Conservation (phyloP, 257 asterid species). For the Solanum etuberosum region DNA sequence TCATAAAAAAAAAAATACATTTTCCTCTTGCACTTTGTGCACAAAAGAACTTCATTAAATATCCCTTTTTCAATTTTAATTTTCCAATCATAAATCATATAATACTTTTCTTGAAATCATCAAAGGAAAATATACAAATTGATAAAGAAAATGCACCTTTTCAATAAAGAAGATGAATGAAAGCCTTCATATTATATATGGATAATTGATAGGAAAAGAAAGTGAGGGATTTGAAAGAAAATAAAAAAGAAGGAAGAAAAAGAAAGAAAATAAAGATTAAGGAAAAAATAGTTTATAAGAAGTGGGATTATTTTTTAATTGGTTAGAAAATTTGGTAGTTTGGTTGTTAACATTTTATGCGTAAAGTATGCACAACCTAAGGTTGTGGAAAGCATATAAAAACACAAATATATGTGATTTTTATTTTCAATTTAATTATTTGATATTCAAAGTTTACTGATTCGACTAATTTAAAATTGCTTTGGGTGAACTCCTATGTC, state of each 20-base stretch:
- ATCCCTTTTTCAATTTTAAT: background rate
- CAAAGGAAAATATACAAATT: background rate
- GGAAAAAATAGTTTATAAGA: background rate
- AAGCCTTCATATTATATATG: background rate
- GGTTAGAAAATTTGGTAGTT: background rate
- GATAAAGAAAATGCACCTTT: background rate
- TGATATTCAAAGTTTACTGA: background rate
- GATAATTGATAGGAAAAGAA: constrained; percentile 1
- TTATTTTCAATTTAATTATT: background rate
- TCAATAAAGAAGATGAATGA: background rate
- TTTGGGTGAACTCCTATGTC: background rate
- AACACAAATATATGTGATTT: background rate
- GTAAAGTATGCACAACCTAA: background rate
- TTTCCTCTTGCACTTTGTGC: background rate
- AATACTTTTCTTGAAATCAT: background rate
- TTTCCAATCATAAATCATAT: background rate
- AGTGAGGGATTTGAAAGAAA: background rate
- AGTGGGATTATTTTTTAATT: background rate
- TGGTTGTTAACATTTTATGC: background rate
- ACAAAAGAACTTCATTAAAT: background rate
- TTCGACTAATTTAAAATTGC: background rate
- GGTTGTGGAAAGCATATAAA: background rate
- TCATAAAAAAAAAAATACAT: background rate
- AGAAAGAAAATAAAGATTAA: background rate
- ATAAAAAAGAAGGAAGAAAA: background rate